Evolutionary conservation across 2,329 filamentous ascomycete genomes (phyloP).

Genomic region (Tolypocladium inflatum): DNA sequence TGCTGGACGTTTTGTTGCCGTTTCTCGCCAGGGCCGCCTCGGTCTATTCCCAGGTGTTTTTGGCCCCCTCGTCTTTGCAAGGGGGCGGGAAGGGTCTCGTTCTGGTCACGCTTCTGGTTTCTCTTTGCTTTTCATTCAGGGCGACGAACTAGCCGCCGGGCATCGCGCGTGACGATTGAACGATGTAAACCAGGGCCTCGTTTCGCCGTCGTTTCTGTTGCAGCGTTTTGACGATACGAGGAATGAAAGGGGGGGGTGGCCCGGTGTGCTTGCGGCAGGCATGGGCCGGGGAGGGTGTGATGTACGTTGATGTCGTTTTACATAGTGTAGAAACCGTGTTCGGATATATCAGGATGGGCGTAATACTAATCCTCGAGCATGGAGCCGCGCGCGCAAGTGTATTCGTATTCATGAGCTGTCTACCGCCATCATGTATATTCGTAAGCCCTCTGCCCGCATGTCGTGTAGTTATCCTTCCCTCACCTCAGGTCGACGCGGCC

Average conservation of each 20-base stretch:
- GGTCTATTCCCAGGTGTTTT: background rate
- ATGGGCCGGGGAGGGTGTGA: background rate
- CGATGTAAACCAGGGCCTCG: background rate
- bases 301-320: background rate
- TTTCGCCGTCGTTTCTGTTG: background rate
- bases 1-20: background rate
- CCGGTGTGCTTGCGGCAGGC: background rate
- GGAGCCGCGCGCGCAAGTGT: too few species aligned
- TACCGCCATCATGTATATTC: background rate
- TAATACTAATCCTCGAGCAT: background rate
- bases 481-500: background rate
- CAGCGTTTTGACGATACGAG: background rate
- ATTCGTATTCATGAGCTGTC: too few species aligned
- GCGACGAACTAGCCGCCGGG: background rate
- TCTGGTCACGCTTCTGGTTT: too few species aligned
- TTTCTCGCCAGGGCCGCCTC: background rate
- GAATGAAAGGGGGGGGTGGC: background rate
- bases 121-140: background rate
- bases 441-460: background rate
- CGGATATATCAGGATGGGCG: background rate
- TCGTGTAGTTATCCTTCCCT: background rate
- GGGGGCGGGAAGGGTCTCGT: background rate
- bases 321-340: slow-evolving; percentile 1
- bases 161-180: background rate
- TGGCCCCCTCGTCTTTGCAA: background rate